These are phyloP conservation scores for Apophysomyces sp. DNA, from an alignment of 371 early-diverging fungal species.

Conservation along the genomic window DNA sequence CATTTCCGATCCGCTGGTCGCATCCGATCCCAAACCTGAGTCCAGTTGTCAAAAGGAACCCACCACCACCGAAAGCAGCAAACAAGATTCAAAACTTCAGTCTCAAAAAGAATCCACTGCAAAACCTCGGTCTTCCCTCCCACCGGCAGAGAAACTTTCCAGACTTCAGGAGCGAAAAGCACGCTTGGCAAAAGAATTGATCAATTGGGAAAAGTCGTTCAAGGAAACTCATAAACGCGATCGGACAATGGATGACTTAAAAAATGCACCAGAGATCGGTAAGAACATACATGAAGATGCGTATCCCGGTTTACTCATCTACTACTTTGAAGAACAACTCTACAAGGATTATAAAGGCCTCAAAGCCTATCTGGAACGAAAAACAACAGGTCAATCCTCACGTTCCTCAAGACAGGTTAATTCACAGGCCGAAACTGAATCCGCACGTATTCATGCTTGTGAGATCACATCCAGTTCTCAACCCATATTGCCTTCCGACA, in stretches of 20 bases:
- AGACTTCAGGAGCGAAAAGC: neutral
- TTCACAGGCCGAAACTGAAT: neutral
- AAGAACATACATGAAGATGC: neutral
- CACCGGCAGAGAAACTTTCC: neutral
- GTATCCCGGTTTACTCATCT: neutral
- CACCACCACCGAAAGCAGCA: too few relatives aligned
- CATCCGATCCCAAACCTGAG: too few relatives aligned
- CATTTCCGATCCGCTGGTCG: neutral
- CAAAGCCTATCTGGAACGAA: neutral
- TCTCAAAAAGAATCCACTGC: neutral
- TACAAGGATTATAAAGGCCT: neutral
- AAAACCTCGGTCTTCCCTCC: neutral
- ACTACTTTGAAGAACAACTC: neutral
- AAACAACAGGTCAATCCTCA: neutral
- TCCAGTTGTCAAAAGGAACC: too few relatives aligned
- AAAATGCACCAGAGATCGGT: neutral
- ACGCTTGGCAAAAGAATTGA: neutral
- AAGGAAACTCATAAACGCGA: neutral
- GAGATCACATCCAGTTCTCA: neutral
- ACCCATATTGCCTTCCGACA: neutral
- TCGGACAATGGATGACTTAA: neutral
- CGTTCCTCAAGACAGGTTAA: neutral
- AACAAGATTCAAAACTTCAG: too few relatives aligned
- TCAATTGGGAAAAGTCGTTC: neutral
- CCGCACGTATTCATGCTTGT: neutral